Evolutionary conservation across 1,284 basidiomycete species (phyloP), one percentile per base, ranked within the genome.

Genomic region (Amylostereum areolatum): DNA sequence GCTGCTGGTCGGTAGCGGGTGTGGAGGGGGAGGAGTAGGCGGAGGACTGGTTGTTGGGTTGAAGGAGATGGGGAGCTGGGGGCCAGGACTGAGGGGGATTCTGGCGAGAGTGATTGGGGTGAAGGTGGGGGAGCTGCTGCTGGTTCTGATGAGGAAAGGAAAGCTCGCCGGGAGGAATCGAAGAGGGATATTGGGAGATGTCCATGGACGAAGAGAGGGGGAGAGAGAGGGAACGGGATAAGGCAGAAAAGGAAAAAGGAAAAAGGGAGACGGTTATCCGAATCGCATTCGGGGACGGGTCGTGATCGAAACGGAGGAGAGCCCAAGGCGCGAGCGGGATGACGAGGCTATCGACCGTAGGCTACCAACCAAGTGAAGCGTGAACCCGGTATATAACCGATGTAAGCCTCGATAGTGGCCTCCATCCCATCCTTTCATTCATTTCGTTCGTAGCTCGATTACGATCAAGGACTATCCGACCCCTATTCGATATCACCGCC

Each of bases 1-100:
- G 51, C 48, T 62, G 66, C 46, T 67, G 65, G 42, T 66, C 63
- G 53, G 52, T 59, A 50, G 64, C 56, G 9, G 65, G 58, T 35
- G 62, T 56, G 43, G 65, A 61, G 18, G 68, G 64, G n/a, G 68
- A 63, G 11, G 65, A 62, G n/a, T 68, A 65, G 1, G 67, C 67
- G 18, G 68, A 62, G 28, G 64, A 65, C 46, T 64, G 62, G 45
- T 57, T 58, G 50, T 63, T 62, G n/a, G 66, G 59, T 24, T 62
- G 63, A 9, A 69, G 58, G 41, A 67, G 65, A 47, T 66, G 65
- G 44, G 62, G 59, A 34, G 61, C 53, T 2, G 48, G 39, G 1
- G 54, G 54, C 55, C 55, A 56, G 29, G 50, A 36, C 8, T 47
- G 54, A 9, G 54, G 54, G 25, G 32, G 48, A 12, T 45, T 47